Base-by-base conservation (phyloP, 768 basidiomycete species). In the Lactarius pseudohatsudake region DNA sequence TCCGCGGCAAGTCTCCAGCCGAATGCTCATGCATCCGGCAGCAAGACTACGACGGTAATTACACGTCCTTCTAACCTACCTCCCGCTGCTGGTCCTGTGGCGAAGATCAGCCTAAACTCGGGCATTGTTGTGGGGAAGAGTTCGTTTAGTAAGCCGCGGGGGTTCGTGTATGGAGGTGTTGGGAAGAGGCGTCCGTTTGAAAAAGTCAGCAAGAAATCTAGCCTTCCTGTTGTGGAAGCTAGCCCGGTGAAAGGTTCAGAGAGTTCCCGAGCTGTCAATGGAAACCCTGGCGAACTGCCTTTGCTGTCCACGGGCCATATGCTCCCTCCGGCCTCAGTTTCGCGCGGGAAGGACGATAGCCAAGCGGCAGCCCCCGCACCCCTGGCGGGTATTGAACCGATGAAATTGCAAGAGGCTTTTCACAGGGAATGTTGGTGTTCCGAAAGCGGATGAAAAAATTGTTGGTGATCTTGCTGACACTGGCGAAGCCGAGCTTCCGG, bases 171-270 rank as follows among this genome's bases (percentile, higher is more conserved):
- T 57, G 71, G 64, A 15, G 67, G 69, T 10, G 70, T 70, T 38
- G 36, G 61, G 9, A 72, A 74, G 3, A 69, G 72, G 30, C 69
- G 75, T 11, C 67, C 72, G 8, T 58, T 70, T 9, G 75, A 72
- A 40, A 75, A 75, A 59, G 81, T 74, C 22, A 84, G 81, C 69
- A 79, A 78, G 75, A 78, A 79, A 72, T 76, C 79, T n/a, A 79
- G 72, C 40, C 68, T 84, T 56, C 81, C 82, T 2, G 76, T 76
- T 28, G 82, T 83, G 8, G 73, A 73, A 60, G 83, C 76, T 5
- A 84, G 82, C 64, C 81, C 82, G 3, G 79, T 80, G 64, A 84
- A 84, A 68, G 79, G 56, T 7, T 64, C 61, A 8, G 59, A 32
- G 32, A 58, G 32, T 53, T 63, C 54, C 22, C 43, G 18, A 41